phyloP scores from a whole-genome alignment of 1,284 basidiomycete genomes.

The Leccinum ponderosum region DNA sequence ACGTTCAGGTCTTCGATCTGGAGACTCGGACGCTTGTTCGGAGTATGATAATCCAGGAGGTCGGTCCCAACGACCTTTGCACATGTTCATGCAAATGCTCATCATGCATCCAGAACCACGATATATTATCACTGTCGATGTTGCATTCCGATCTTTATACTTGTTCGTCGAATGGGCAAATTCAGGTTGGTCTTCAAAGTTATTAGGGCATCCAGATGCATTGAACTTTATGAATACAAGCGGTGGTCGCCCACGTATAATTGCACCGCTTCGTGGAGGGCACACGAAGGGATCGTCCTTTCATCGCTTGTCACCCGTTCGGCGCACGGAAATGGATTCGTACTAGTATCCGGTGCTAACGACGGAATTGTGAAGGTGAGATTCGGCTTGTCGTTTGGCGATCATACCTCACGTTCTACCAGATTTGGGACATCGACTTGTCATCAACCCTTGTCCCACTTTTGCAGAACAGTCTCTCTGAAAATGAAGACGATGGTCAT shows the following conservation, averaged over 20 bases:
- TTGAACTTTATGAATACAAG: constrained; percentile 35
- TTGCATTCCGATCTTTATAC: constrained; percentile 80
- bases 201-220: constrained; percentile 3
- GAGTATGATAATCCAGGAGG: constrained; percentile 84
- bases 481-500: constrained; percentile 20
- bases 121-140: constrained; percentile 79
- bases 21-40: constrained; percentile 87
- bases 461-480: constrained; percentile 12
- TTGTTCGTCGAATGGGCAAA: constrained; percentile 79
- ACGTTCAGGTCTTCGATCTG: constrained; percentile 89
- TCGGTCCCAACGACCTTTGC: constrained; percentile 29
- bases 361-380: constrained; percentile 80
- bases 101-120: constrained; percentile 51
- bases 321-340: constrained; percentile 35
- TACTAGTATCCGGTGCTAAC: constrained; percentile 81
- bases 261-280: constrained; percentile 78
- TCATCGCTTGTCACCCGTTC: constrained; percentile 61
- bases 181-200: constrained; percentile 52
- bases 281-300: constrained; percentile 81
- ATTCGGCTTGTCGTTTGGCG: background rate
- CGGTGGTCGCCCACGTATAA: constrained; percentile 84
- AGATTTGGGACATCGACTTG: constrained; percentile 58
- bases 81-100: background rate
- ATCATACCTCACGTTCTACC: background rate
- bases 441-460: constrained; percentile 28